These are phyloP conservation scores for Penicillium flavigenum DNA, from an alignment of 495 filamentous ascomycete species.

Conservation along the genomic window DNA sequence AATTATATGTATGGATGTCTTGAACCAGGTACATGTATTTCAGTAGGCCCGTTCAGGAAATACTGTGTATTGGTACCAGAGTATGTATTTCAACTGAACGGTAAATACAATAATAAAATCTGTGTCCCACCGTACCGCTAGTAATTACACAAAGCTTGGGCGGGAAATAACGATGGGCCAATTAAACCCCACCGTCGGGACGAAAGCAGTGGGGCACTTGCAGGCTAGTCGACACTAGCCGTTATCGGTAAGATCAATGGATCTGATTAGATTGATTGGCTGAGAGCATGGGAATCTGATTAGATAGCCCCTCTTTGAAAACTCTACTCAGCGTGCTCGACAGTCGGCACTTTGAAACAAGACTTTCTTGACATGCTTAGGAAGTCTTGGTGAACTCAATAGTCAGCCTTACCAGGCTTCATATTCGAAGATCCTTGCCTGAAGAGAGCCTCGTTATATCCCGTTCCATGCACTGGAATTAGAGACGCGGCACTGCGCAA, in stretches of 20 bases:
- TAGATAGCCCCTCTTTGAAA: conserved; percentile 18
- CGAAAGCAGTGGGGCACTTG: not conserved
- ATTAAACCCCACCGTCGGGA: not conserved
- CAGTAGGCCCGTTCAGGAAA: not conserved
- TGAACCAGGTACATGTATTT: not conserved
- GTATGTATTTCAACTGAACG: not conserved
- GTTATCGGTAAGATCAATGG: conserved; percentile 4
- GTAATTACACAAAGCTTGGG: not conserved
- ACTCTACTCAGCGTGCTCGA: conserved; percentile 1
- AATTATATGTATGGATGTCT: not conserved
- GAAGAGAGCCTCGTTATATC: not conserved
- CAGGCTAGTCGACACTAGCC: not conserved
- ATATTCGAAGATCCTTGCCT: not conserved
- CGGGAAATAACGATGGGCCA: not conserved
- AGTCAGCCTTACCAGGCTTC: conserved; percentile 3
- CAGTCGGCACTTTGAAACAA: not conserved
- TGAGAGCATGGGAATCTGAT: conserved; percentile 14
- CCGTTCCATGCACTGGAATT: not conserved
- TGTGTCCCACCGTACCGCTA: not conserved
- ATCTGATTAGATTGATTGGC: conserved; percentile 28
- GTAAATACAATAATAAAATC: not conserved
- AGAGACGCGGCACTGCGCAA: not conserved
- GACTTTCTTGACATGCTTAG: not conserved
- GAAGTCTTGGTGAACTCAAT: not conserved
- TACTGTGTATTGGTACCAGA: not conserved